Evolutionary conservation across 2,329 filamentous ascomycete species (phyloP), one percentile per base, ranked within the genome.

Genomic region (Colletotrichum sp.): DNA sequence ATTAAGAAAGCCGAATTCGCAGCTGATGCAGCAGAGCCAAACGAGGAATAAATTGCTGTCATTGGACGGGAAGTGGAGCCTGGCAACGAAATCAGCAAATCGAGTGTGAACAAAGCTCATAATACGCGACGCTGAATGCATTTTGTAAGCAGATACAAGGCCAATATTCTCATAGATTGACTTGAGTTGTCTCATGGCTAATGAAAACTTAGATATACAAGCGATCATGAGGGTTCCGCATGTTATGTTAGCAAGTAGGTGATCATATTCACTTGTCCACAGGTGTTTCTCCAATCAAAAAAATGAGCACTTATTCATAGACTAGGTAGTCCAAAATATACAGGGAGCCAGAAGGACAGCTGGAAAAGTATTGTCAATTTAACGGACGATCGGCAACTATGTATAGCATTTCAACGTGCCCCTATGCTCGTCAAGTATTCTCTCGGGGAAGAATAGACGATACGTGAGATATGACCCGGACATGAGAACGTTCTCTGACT

Each of bases 31-130:
- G 13, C 43, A 51, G 43, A 21, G 2, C 43, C n/a, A 8, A 51
- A 51, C 3, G 43, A 47, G 11, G n/a, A 21, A 3, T n/a, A 51
- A 21, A 13, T 6, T 6, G n/a, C 43, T 51, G n/a, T n/a, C 7
- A 51, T 51, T 11, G n/a, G 43, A 51, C n/a, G n/a, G 43, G 43
- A 51, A 11, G n/a, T 51, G 3, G 43, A 21, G 43, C n/a, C 11
- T 6, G 12, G 43, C 11, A 21, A 51, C n/a, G n/a, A 51, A 21
- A 51, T 0, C 43, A 6, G 7, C 43, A 51, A 6, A 13, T 21
- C 8, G 12, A 8, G 21, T 0, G n/a, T 51, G 0, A 8, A 13
- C 0, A 21, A 21, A 18, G 7, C 6, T 51, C n/a, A 21, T 13
- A 51, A 6, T 21, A 1, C 43, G 21, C 43, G 43, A 3, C 11